Conservation (phyloP, 2,329 filamentous ascomycete genomes). For the Clonostachys chloroleuca region DNA sequence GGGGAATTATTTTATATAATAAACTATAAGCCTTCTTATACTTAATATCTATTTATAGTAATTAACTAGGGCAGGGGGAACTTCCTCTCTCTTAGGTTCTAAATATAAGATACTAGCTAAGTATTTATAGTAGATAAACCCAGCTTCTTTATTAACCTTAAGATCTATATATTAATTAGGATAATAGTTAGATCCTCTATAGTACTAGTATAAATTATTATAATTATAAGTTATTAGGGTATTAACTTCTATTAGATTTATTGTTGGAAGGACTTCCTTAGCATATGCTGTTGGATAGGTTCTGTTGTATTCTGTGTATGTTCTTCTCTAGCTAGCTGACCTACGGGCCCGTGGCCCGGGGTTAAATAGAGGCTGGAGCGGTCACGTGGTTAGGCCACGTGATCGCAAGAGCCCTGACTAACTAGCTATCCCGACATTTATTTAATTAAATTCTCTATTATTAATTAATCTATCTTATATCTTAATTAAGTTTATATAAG, state of each 20-base stretch:
- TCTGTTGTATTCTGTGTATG: too few relatives aligned
- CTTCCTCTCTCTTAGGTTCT: background rate
- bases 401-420: too few relatives aligned
- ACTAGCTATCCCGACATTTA: too few relatives aligned
- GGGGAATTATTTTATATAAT: background rate
- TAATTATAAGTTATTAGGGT: background rate
- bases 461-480: background rate
- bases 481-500: background rate
- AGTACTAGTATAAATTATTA: background rate
- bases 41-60: slow-evolving; percentile 3
- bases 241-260: background rate
- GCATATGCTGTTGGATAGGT: too few relatives aligned
- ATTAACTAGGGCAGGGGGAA: background rate
- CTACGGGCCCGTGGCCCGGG: too few relatives aligned
- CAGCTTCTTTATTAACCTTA: background rate
- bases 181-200: background rate
- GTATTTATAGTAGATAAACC: background rate
- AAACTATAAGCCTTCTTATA: background rate
- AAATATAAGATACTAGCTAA: background rate
- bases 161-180: background rate
- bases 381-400: too few relatives aligned
- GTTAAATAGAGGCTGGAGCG: too few relatives aligned
- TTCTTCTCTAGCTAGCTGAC: too few relatives aligned
- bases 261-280: too few relatives aligned
- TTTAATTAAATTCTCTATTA: background rate